Percentiles rank a stretch among this genome's conserved stretches.
These are phyloP conservation scores for Beauveria bassiana DNA, from an alignment of 2,329 filamentous ascomycete species.

Conservation along the genomic window DNA sequence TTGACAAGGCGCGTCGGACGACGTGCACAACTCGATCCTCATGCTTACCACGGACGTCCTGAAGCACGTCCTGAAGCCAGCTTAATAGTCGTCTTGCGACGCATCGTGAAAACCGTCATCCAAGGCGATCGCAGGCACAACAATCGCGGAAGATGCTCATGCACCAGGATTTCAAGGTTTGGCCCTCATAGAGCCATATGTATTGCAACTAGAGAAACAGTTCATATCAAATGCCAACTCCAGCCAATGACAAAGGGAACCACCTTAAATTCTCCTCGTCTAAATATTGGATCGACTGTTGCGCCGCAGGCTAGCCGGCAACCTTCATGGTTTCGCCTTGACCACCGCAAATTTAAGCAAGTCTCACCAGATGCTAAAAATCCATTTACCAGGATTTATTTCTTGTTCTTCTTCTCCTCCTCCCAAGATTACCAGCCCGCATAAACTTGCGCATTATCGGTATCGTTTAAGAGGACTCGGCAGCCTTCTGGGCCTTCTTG, in stretches of 20 bases:
- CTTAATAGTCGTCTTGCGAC: not conserved
- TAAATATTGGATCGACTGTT: not conserved
- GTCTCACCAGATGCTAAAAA: not conserved
- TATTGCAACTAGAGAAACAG: slow-evolving; percentile 11
- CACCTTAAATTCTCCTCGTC: slow-evolving; percentile 9
- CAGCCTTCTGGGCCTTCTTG: slow-evolving; percentile 68
- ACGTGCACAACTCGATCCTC: not conserved
- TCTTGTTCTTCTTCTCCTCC: not conserved
- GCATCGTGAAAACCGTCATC: not conserved
- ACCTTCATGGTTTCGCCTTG: not conserved
- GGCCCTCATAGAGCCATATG: not conserved
- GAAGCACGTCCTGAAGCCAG: not conserved
- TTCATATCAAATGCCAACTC: slow-evolving; percentile 16
- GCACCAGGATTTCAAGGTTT: not conserved
- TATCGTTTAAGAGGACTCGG: slow-evolving; percentile 24
- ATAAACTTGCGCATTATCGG: not conserved
- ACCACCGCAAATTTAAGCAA: not conserved
- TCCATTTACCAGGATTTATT: not conserved
- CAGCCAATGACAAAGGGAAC: slow-evolving; percentile 14
- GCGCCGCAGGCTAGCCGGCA: not conserved
- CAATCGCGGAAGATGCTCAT: not conserved
- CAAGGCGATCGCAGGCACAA: not conserved
- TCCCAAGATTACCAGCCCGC: not conserved
- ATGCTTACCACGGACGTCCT: not conserved
- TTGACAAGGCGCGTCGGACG: not conserved